phyloP scores from a whole-genome alignment of 805 yeast species.

The Ascoidea asiatica region DNA sequence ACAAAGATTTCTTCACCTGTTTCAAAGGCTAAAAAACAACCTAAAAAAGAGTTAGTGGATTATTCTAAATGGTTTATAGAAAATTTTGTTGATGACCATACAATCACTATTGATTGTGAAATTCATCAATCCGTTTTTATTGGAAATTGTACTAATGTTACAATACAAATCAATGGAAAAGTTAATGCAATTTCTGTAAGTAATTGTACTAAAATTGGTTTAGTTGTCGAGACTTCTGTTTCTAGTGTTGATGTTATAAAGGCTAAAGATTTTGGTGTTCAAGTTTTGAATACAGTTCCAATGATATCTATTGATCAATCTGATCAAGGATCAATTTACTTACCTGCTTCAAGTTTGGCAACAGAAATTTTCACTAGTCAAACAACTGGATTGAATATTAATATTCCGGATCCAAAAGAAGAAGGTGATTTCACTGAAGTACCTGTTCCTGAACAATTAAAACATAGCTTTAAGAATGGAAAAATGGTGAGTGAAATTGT shows the following conservation, averaged over 20 bases:
- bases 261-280: constrained; percentile 69
- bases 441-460: constrained; percentile 86
- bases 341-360: constrained; percentile 55
- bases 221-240: constrained; percentile 73
- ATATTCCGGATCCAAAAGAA: constrained; percentile 51
- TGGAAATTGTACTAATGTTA: constrained; percentile 61
- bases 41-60: constrained; percentile 66
- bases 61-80: constrained; percentile 86
- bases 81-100: constrained; percentile 50
- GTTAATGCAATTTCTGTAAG: constrained; percentile 78
- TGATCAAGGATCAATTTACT: constrained; percentile 72
- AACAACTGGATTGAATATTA: constrained; percentile 75
- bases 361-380: constrained; percentile 76
- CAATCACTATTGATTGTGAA: constrained; percentile 61
- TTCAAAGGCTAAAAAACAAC: constrained; percentile 26
- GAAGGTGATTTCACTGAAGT: constrained; percentile 65
- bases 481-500: background rate
- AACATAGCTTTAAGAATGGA: constrained; percentile 38
- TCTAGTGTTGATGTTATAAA: constrained; percentile 84
- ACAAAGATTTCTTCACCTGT: constrained; percentile 10
- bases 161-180: constrained; percentile 81
- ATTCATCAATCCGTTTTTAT: constrained; percentile 83
- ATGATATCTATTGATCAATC: constrained; percentile 80
- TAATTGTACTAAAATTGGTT: constrained; percentile 56
- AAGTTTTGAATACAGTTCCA: constrained; percentile 72